These are phyloP conservation scores for Fraxinus sp. DNA, from an alignment of 305 asterid species.

Conservation along the genomic window DNA sequence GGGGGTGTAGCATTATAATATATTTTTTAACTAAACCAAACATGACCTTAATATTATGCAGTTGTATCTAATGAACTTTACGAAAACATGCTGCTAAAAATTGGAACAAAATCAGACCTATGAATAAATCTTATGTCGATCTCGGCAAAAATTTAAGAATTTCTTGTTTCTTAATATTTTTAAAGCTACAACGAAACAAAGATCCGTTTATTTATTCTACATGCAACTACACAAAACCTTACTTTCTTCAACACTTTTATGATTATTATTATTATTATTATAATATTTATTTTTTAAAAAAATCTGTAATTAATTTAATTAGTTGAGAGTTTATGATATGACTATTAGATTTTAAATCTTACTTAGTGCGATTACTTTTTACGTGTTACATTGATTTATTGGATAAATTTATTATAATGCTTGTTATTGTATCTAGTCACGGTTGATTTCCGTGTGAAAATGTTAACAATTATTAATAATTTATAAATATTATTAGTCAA, in stretches of 20 bases:
- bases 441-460: not conserved
- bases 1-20: not conserved
- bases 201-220: not conserved
- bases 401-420: not conserved
- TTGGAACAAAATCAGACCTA: not conserved
- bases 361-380: not conserved
- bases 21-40: too few relatives aligned
- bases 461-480: not conserved
- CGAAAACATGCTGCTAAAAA: not conserved
- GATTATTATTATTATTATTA: not conserved
- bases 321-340: not conserved
- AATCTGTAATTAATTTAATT: not conserved
- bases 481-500: not conserved
- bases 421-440: not conserved
- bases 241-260: not conserved
- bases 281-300: not conserved
- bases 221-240: not conserved
- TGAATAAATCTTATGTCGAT: not conserved
- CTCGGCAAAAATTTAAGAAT: not conserved
- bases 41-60: not conserved
- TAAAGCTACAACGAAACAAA: not conserved
- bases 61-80: too few relatives aligned
- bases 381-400: not conserved
- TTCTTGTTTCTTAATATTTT: not conserved
- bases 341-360: not conserved